These are phyloP conservation scores for Canavalia gladiata DNA, from an alignment of 306 rosid genomes.

Conservation along the genomic window DNA sequence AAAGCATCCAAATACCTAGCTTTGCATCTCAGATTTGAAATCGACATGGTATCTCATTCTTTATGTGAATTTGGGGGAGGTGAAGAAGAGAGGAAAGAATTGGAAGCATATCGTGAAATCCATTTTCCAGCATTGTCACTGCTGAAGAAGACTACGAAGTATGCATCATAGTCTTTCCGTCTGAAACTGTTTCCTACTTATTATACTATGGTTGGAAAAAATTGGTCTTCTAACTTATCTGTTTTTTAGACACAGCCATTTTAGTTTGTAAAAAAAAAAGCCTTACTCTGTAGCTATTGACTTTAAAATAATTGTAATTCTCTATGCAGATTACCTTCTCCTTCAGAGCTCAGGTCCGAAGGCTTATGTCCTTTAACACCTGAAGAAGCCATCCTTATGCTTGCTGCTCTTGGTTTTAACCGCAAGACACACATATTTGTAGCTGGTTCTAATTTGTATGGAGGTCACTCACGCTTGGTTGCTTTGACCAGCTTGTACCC, in stretches of 20 bases:
- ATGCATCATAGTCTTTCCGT: constrained; percentile 49
- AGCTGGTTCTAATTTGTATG: constrained; percentile 95
- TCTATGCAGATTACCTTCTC: constrained; percentile 82
- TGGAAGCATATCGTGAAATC: constrained; percentile 88
- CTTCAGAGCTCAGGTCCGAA: constrained; percentile 84
- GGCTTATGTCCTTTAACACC: constrained; percentile 95
- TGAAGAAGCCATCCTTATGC: constrained; percentile 95
- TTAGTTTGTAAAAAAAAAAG: constrained; percentile 16
- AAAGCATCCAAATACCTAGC: constrained; percentile 88
- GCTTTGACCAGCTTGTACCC: constrained; percentile 91
- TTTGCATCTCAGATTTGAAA: constrained; percentile 95
- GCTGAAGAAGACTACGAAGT: constrained; percentile 76
- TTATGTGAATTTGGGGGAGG: constrained; percentile 98
- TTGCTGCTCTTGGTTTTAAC: constrained; percentile 96
- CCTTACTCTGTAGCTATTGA: constrained; percentile 18
- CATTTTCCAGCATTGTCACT: constrained; percentile 89
- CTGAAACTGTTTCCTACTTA: constrained; percentile 30
- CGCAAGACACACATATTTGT: constrained; percentile 83
- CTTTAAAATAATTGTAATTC: constrained; percentile 35
- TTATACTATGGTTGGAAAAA: constrained; percentile 21
- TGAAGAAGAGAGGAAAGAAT: constrained; percentile 84
- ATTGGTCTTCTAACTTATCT: neutral
- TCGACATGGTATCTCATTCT: constrained; percentile 99
- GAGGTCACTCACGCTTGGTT: constrained; percentile 77
- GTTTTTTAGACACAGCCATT: constrained; percentile 8